Evolutionary conservation across 1,139 yeast genomes (phyloP).

Genomic region (Nakaseomyces kungkrabaensis): DNA sequence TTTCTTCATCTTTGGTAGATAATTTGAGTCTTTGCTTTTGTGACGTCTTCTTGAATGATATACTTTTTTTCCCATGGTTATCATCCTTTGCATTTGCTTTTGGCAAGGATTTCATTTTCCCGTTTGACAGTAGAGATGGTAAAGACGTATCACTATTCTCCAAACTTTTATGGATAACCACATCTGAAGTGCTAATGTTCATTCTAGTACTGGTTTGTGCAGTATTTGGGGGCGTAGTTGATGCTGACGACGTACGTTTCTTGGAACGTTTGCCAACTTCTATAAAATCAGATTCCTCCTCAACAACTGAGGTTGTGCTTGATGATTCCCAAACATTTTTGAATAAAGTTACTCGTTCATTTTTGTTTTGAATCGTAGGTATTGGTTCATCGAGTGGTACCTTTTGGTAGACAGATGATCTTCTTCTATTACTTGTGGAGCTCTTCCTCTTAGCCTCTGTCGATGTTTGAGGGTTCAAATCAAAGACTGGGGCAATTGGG

Average conservation of each 20-base stretch:
- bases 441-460: neutral
- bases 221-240: neutral
- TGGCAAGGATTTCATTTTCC: neutral
- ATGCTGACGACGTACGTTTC: slow-evolving; percentile 5
- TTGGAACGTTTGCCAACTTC: slow-evolving; percentile 14
- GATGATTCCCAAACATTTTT: neutral
- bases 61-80: slow-evolving; percentile 1
- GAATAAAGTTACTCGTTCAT: neutral
- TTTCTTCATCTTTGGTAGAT: slow-evolving; percentile 10
- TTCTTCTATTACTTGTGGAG: slow-evolving; percentile 4
- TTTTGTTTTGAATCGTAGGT: neutral
- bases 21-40: slow-evolving; percentile 1
- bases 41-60: neutral
- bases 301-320: slow-evolving; percentile 3
- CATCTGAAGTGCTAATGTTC: neutral
- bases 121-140: neutral
- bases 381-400: neutral
- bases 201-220: neutral
- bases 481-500: slow-evolving; percentile 42
- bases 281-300: slow-evolving; percentile 13
- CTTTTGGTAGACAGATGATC: slow-evolving; percentile 6
- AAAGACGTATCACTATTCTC: neutral
- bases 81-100: neutral
- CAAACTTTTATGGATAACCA: neutral
- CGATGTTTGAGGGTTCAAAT: slow-evolving; percentile 19